Percentiles rank a stretch among this genome's conserved stretches.
These are phyloP conservation scores for Diaporthe sp. DNA, from an alignment of 2,329 filamentous ascomycete genomes.

Conservation along the genomic window DNA sequence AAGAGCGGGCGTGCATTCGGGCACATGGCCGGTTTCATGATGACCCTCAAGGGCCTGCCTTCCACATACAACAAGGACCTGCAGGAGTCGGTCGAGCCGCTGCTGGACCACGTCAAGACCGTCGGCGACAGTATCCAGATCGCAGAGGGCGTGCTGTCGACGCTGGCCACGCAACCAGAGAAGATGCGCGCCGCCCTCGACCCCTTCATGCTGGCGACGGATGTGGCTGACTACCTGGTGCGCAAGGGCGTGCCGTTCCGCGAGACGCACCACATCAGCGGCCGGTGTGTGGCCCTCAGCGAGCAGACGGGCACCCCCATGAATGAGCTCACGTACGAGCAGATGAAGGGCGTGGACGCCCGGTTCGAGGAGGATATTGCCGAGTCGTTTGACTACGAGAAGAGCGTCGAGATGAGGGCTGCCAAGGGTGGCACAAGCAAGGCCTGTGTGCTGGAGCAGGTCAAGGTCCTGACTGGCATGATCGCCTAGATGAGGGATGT, in stretches of 20 bases:
- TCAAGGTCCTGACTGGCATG: slow-evolving; percentile 61
- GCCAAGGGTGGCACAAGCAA: slow-evolving; percentile 84
- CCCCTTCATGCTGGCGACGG: slow-evolving; percentile 79
- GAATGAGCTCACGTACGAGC: slow-evolving; percentile 75
- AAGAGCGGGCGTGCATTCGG: slow-evolving; percentile 50
- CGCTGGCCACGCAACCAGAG: slow-evolving; percentile 75
- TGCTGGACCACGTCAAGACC: slow-evolving; percentile 82
- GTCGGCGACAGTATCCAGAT: slow-evolving; percentile 80
- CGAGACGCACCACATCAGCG: slow-evolving; percentile 84
- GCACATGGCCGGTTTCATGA: slow-evolving; percentile 68
- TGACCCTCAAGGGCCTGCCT: slow-evolving; percentile 85
- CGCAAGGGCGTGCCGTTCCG: slow-evolving; percentile 80
- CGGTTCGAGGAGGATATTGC: slow-evolving; percentile 80
- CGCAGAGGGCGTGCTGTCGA: slow-evolving; percentile 83
- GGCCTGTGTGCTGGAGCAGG: slow-evolving; percentile 74
- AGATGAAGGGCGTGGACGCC: slow-evolving; percentile 76
- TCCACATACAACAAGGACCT: slow-evolving; percentile 76
- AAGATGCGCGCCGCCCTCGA: slow-evolving; percentile 69
- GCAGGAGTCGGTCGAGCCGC: slow-evolving; percentile 81
- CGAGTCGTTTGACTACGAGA: slow-evolving; percentile 83
- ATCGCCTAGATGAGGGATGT: slow-evolving; percentile 41
- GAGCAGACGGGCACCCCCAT: slow-evolving; percentile 76
- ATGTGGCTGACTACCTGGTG: slow-evolving; percentile 75
- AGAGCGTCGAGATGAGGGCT: slow-evolving; percentile 82
- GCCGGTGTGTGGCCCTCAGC: slow-evolving; percentile 76